A percentile compares a stretch with the other conserved stretches of the same genome.
Conservation (phyloP, 305 asterid species). For the Rubia peregrina region DNA sequence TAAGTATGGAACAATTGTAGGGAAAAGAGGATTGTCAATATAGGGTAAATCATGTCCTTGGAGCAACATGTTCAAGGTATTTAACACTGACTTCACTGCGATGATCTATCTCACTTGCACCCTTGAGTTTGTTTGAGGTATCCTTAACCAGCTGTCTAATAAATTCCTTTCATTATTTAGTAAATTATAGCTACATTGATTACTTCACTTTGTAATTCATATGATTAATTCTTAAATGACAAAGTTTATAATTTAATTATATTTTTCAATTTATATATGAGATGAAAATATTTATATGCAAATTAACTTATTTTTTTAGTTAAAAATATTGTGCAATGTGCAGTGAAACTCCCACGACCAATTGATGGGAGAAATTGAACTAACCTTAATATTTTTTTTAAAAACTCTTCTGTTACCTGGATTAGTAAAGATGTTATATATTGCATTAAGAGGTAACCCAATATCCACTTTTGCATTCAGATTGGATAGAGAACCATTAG, state of each 20-base stretch:
- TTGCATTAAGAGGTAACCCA: slow-evolving; percentile 89
- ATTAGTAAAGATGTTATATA: slow-evolving; percentile 69
- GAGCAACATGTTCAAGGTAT: slow-evolving; percentile 17
- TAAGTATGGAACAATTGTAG: not conserved
- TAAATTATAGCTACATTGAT: too few species aligned
- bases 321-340: too few species aligned
- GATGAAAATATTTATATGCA: too few species aligned
- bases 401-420: slow-evolving; percentile 85
- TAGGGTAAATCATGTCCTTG: slow-evolving; percentile 2
- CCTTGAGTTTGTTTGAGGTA: slow-evolving; percentile 33
- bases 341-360: too few species aligned
- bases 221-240: too few species aligned
- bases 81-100: slow-evolving; percentile 68
- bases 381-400: slow-evolving; percentile 86
- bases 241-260: too few species aligned
- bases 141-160: slow-evolving; percentile 84
- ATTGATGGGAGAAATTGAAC: not conserved
- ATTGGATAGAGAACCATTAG: slow-evolving; percentile 81
- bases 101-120: slow-evolving; percentile 82
- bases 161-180: too few species aligned
- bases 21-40: not conserved
- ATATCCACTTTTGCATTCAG: slow-evolving; percentile 52
- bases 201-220: too few species aligned
- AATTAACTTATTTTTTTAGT: too few species aligned
- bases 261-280: too few species aligned